phyloP scores from a whole-genome alignment of 2,329 filamentous ascomycete species.

The Fusarium equiseti region DNA sequence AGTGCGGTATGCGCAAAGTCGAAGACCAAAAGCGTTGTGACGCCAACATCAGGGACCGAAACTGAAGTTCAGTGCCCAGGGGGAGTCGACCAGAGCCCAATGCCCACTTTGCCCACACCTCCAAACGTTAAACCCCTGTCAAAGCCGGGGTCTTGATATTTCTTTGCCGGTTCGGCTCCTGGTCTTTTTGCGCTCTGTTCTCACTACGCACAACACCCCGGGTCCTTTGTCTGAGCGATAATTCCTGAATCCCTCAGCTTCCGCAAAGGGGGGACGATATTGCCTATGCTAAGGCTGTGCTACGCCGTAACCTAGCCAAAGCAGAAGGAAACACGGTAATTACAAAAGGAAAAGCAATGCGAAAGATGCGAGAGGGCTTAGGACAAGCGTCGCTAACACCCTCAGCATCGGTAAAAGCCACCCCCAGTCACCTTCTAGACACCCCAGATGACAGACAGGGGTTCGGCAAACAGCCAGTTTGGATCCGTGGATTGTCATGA shows the following conservation, averaged over 20 bases:
- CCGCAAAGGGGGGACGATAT: constrained; percentile 29
- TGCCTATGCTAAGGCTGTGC: constrained; percentile 23
- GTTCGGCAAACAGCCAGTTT: constrained; percentile 36
- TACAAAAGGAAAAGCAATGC: constrained; percentile 32
- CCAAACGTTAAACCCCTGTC: constrained; percentile 43
- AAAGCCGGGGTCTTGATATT: constrained; percentile 30
- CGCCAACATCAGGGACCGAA: constrained; percentile 42
- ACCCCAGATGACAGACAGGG: constrained; percentile 39
- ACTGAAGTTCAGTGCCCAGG: constrained; percentile 40
- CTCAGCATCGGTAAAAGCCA: constrained; percentile 27
- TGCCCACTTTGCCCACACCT: constrained; percentile 47
- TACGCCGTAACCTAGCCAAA: constrained; percentile 24
- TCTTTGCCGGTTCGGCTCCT: constrained; percentile 38
- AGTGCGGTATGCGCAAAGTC: constrained; percentile 44
- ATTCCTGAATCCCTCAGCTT: constrained; percentile 36
- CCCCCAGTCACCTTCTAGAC: constrained; percentile 30
- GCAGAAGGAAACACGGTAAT: constrained; percentile 25
- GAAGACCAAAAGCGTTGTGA: constrained; percentile 44
- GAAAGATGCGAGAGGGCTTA: constrained; percentile 12
- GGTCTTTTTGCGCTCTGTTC: constrained; percentile 23
- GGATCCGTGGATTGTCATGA: constrained; percentile 34
- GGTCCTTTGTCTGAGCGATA: constrained; percentile 31
- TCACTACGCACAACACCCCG: constrained; percentile 18
- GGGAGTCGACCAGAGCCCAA: constrained; percentile 42
- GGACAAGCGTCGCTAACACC: constrained; percentile 20